phyloP scores from a whole-genome alignment of 2,329 filamentous ascomycete species.

The Monosporascus sp. region DNA sequence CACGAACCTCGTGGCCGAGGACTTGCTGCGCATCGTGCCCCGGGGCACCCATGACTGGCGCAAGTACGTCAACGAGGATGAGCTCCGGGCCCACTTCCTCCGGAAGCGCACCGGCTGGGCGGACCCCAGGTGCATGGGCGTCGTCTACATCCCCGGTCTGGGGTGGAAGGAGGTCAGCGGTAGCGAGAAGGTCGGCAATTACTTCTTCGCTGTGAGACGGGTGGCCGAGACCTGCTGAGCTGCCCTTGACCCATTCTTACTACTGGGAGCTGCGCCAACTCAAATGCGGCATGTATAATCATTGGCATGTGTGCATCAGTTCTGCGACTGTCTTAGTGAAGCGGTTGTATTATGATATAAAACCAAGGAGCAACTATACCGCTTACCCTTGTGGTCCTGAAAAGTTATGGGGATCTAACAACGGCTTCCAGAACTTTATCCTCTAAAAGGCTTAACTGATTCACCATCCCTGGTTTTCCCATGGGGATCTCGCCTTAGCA shows the following conservation, averaged over 20 bases:
- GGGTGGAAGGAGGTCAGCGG: conserved; percentile 83
- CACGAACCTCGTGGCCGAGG: conserved; percentile 88
- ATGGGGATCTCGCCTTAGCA: too few species aligned
- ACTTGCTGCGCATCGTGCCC: conserved; percentile 80
- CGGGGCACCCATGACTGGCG: conserved; percentile 92
- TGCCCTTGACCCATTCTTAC: not conserved
- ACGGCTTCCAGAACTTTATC: too few species aligned
- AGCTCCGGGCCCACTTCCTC: conserved; percentile 58
- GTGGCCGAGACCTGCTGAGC: conserved; percentile 6
- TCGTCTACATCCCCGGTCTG: conserved; percentile 82
- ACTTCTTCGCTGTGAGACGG: conserved; percentile 75
- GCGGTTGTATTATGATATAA: too few species aligned
- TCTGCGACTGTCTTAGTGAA: too few species aligned
- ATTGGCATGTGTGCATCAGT: too few species aligned
- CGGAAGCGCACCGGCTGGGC: conserved; percentile 50
- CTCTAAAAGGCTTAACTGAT: too few species aligned
- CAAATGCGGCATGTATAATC: too few species aligned
- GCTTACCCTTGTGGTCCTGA: too few species aligned
- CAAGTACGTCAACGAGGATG: conserved; percentile 87
- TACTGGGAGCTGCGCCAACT: too few species aligned
- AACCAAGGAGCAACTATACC: too few species aligned
- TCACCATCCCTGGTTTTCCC: too few species aligned
- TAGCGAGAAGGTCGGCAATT: conserved; percentile 86
- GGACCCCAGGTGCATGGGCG: conserved; percentile 62
- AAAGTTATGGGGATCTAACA: too few species aligned